A percentile compares a stretch with the other conserved stretches of the same genome.
These are phyloP conservation scores for Colletotrichum liaoningense DNA, from an alignment of 2,329 filamentous ascomycete species.

Conservation along the genomic window DNA sequence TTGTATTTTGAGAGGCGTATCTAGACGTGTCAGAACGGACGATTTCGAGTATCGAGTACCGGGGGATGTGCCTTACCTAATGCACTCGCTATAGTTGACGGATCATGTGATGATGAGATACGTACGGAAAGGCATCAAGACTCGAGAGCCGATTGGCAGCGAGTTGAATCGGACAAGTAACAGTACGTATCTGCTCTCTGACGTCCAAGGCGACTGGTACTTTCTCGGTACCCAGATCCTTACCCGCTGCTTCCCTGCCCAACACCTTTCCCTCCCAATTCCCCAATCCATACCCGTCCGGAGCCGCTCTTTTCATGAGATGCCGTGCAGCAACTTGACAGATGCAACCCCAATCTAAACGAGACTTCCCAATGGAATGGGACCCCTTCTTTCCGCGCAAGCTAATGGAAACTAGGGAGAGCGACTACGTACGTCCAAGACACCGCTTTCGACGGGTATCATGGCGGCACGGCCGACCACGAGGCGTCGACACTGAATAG, in stretches of 20 bases:
- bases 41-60: not conserved
- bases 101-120: not conserved
- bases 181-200: slow-evolving; percentile 6
- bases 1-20: not conserved
- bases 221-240: slow-evolving; percentile 4
- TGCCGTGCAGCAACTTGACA: slow-evolving; percentile 6
- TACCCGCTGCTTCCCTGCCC: not conserved
- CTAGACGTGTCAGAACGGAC: not conserved
- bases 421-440: slow-evolving; percentile 16
- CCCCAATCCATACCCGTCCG: not conserved
- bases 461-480: not conserved
- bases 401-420: slow-evolving; percentile 26
- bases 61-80: not conserved
- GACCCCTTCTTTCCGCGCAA: slow-evolving; percentile 20
- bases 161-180: not conserved
- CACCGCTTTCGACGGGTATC: slow-evolving; percentile 3
- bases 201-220: not conserved
- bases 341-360: slow-evolving; percentile 32
- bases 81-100: not conserved
- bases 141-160: not conserved
- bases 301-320: slow-evolving; percentile 19
- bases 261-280: not conserved
- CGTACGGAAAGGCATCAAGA: no score
- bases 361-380: slow-evolving; percentile 30
- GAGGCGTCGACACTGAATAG: slow-evolving; percentile 7